Base-by-base conservation (phyloP, 2,329 filamentous ascomycete species). In the Curvularia verruculosa region DNA sequence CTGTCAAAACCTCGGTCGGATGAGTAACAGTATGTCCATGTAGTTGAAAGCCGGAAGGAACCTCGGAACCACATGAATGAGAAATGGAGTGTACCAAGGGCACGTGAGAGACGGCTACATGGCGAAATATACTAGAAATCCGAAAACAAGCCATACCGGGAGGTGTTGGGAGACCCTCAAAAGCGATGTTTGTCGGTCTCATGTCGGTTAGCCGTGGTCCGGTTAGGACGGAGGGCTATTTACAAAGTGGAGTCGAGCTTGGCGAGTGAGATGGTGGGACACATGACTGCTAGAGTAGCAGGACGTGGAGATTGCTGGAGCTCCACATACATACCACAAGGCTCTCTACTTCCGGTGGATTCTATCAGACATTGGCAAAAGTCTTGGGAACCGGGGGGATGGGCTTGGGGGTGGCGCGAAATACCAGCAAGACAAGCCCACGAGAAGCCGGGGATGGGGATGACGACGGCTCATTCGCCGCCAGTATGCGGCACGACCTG, bases 311-410 rank as follows among this genome's bases (percentile, higher is more conserved):
- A 56, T 29, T 31, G 54, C 43, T 43, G 54, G 43, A 43, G 45
- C 49, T 47, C 54, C 54, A 47, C 49, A 52, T 23, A 47, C n/a
- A n/a, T n/a, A n/a, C n/a, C n/a, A n/a, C 19, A 36, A 43, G 37
- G 29, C 43, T 43, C 39, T 23, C 49, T 46, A 41, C 36, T 19
- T 36, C 37, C 15, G 41, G 52, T 56, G 54, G 43, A 26, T 36
- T 43, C n/a, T 43, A 52, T 47, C 54, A 37, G 54, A 53, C 43
- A 36, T 53, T 48, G 49, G 43, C 49, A 53, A 28, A n/a, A 45
- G 45, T 41, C 49, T 40, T 47, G 39, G 26, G 29, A 41, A 56
- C 28, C 21, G 49, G 23, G 47, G n/a, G 47, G 36, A 19, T 18
- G 21, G 37, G 52, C 49, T 56, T 52, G 43, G 49, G 21, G 47